Percentiles rank a stretch among this genome's conserved stretches.
Conservation (phyloP, 2,329 filamentous ascomycete species). For the Penicillium decumbens region DNA sequence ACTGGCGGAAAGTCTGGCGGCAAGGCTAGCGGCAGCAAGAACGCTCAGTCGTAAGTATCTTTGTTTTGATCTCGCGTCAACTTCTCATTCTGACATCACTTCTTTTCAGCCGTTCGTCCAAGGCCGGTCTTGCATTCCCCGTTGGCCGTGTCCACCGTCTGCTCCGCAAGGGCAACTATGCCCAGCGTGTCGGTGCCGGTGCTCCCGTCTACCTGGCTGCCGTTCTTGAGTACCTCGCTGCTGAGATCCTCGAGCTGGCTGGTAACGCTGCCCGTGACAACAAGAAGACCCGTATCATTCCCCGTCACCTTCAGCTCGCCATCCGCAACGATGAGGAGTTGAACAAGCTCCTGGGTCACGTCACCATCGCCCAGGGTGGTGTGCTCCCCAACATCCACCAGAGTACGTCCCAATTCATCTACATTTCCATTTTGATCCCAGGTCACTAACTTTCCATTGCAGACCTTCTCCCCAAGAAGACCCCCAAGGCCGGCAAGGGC, state of each 20-base stretch:
- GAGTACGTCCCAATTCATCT: conserved; percentile 59
- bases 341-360: conserved; percentile 96
- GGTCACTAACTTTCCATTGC: conserved; percentile 13
- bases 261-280: conserved; percentile 98
- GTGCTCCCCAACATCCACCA: conserved; percentile 96
- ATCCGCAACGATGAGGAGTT: conserved; percentile 99
- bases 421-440: neutral
- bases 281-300: conserved; percentile 99
- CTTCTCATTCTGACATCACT: conserved; percentile 37
- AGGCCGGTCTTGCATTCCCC: conserved; percentile 97
- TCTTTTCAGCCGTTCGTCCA: conserved; percentile 78
- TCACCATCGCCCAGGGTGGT: conserved; percentile 96
- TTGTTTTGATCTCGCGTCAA: conserved; percentile 11
- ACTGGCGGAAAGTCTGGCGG: conserved; percentile 99
- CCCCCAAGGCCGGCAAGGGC: conserved; percentile 86
- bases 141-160: conserved; percentile 99
- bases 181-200: conserved; percentile 96
- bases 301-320: conserved; percentile 96
- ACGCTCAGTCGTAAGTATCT: conserved; percentile 88
- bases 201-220: conserved; percentile 96
- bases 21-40: conserved; percentile 99
- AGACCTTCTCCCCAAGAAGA: conserved; percentile 99
- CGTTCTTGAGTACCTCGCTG: conserved; percentile 96
- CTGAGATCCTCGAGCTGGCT: conserved; percentile 97
- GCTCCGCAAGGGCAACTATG: conserved; percentile 98